Base-by-base conservation (phyloP, 2,329 filamentous ascomycete genomes). In the Paecilomyces dactylethromorphus region DNA sequence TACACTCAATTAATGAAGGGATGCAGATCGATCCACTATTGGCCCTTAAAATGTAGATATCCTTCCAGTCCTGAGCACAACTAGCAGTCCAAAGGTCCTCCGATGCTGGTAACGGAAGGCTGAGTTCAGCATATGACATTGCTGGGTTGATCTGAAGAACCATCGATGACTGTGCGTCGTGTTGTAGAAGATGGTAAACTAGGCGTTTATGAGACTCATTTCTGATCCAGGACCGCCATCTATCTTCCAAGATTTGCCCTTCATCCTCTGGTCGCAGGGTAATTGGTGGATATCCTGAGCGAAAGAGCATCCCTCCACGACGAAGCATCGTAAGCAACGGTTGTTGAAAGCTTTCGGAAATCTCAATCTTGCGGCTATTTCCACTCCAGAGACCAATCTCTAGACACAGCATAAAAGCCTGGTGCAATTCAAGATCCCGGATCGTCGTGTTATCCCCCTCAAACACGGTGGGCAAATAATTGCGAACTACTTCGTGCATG, bases 101-200 rank as follows among this genome's bases (percentile, higher is more conserved):
- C 0, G 83, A 76, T 60, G 82, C 83, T 0, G 88, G 88, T 0
- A 91, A 71, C 1, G 87, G 86, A 2, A 90, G 74, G 3, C 83
- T 83, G 54, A 91, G 74, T 65, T 91, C 88, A 0, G 86, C 81
- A 65, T 89, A 91, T 0, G 87, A 88, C 63, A 90, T 84, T 21
- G 85, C 75, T 0, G 87, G 85, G 59, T 83, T 86, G 22, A 82
- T 84, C 57, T 88, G 77, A 3, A 88, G 79, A 1, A 85, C 84
- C 76, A 91, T 87, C 1, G 88, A 89, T 3, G 83, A 80, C 60
- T 89, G 85, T 0, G 85, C 79, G 65, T 91, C 88, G 58, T 86
- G 81, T 4, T 87, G 72, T 63, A 88, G 88, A 13, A 84, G 75
- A 66, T 87, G 85, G 60, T 88, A 86, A 2, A 84, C 83, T 2